Percentiles rank a stretch among this genome's conserved stretches.
phyloP scores from a whole-genome alignment of 257 asterid genomes.

The Scutellaria barbata region DNA sequence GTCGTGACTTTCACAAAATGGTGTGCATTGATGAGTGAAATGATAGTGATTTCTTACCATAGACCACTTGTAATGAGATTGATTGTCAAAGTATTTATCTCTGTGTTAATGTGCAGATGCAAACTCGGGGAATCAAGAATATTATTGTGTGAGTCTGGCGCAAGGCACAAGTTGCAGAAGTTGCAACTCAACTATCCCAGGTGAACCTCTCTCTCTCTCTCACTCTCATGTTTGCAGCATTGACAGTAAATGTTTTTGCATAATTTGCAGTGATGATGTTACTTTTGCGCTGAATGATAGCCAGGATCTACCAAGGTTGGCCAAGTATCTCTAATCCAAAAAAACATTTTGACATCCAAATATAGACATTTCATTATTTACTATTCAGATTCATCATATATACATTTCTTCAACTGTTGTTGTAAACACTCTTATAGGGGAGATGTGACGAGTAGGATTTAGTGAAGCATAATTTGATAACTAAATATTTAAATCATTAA shows the following conservation, averaged over 20 bases:
- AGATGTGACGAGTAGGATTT: no score
- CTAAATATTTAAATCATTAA: no score
- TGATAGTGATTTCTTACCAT: background rate
- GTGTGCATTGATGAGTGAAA: background rate
- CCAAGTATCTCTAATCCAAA: constrained; percentile 59
- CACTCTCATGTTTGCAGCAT: background rate
- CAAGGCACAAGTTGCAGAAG: constrained; percentile 86
- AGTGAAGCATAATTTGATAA: no score
- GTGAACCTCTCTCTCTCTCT: constrained; percentile 43
- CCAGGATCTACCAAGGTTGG: constrained; percentile 88
- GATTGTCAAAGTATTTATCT: constrained; percentile 6
- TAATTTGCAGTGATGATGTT: constrained; percentile 82
- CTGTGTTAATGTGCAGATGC: constrained; percentile 63
- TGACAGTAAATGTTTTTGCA: constrained; percentile 1
- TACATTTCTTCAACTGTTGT: background rate
- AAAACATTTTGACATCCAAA: no score
- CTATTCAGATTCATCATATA: background rate
- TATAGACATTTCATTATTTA: background rate
- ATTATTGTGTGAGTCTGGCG: constrained; percentile 75
- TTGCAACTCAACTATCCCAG: constrained; percentile 95
- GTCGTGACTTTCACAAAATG: background rate
- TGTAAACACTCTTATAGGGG: background rate
- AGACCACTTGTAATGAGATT: background rate
- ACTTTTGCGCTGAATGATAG: constrained; percentile 88
- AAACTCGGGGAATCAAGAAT: constrained; percentile 98